phyloP scores from a whole-genome alignment of 495 filamentous ascomycete genomes.

The Hypomontagnella monticulosa region DNA sequence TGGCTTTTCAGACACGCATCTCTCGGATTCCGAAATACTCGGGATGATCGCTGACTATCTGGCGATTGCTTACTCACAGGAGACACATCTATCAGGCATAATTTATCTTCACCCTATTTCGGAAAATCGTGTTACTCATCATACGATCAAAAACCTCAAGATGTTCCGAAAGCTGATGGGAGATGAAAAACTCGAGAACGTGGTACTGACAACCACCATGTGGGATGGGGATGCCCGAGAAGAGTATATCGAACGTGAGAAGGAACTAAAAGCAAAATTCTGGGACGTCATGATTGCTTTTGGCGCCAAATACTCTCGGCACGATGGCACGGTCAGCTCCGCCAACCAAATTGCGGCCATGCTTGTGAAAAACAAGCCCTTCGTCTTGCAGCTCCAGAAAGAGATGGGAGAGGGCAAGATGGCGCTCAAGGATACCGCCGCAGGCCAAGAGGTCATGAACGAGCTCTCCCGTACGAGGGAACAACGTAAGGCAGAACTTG shows the following conservation, averaged over 20 bases:
- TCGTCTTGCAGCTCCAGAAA: constrained; percentile 50
- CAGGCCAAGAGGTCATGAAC: constrained; percentile 45
- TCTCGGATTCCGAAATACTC: constrained; percentile 52
- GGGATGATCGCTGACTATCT: constrained; percentile 51
- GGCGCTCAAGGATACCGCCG: constrained; percentile 49
- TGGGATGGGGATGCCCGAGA: constrained; percentile 50
- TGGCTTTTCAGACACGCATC: constrained; percentile 56
- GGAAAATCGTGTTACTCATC: constrained; percentile 51
- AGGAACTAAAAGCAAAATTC: constrained; percentile 52
- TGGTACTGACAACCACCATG: constrained; percentile 56
- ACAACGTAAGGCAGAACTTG: constrained; percentile 41
- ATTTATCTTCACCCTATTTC: constrained; percentile 61
- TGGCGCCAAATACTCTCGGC: constrained; percentile 40
- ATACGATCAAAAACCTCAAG: constrained; percentile 51
- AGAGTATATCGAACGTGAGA: constrained; percentile 47
- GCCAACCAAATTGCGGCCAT: constrained; percentile 41
- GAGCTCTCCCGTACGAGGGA: constrained; percentile 44
- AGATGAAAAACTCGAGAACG: constrained; percentile 48
- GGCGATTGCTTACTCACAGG: constrained; percentile 20
- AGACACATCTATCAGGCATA: constrained; percentile 45
- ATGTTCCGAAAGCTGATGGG: constrained; percentile 61
- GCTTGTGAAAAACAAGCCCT: constrained; percentile 35
- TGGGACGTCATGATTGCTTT: constrained; percentile 50
- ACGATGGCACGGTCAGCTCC: constrained; percentile 43
- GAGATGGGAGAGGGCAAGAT: constrained; percentile 49